A percentile compares a stretch with the other conserved stretches of the same genome.
Conservation (phyloP, 2,329 filamentous ascomycete genomes). For the Lachnum nothofagi region DNA sequence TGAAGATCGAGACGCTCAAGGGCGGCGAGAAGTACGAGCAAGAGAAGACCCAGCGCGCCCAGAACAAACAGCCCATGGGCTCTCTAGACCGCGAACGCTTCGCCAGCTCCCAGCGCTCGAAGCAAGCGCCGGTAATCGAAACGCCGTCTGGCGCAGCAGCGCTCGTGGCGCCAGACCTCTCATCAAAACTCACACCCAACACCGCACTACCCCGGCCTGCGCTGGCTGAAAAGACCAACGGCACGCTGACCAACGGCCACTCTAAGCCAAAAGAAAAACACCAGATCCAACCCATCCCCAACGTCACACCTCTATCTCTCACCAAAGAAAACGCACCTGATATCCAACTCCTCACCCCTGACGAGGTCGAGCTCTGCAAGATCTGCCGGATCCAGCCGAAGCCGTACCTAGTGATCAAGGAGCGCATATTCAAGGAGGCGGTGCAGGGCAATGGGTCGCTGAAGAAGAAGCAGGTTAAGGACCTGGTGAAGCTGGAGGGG, state of each 20-base stretch:
- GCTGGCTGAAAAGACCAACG: constrained; percentile 36
- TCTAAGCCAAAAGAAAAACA: constrained; percentile 46
- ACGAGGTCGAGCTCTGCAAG: constrained; percentile 83
- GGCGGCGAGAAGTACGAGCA: constrained; percentile 88
- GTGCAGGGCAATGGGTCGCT: constrained; percentile 80
- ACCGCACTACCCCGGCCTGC: constrained; percentile 5
- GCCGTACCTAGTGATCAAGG: constrained; percentile 91
- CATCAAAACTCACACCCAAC: constrained; percentile 46
- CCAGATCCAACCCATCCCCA: constrained; percentile 44
- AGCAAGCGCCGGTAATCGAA: constrained; percentile 60
- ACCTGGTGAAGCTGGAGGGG: constrained; percentile 76
- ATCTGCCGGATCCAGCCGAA: constrained; percentile 83
- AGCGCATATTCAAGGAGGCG: constrained; percentile 83
- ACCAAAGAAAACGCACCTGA: constrained; percentile 63
- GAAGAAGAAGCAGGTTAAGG: constrained; percentile 90
- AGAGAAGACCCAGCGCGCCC: constrained; percentile 73
- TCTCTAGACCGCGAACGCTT: constrained; percentile 78
- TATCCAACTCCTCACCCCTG: constrained; percentile 75
- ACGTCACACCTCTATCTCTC: constrained; percentile 38
- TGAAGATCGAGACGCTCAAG: constrained; percentile 77
- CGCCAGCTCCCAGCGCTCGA: constrained; percentile 64
- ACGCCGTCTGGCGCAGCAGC: constrained; percentile 69
- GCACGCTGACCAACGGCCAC: constrained; percentile 44
- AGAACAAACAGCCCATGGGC: constrained; percentile 66
- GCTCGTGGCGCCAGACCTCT: constrained; percentile 73